Evolutionary conservation across 176 grass and related monocot genomes (phyloP).

Genomic region (Microstegium vimineum): DNA sequence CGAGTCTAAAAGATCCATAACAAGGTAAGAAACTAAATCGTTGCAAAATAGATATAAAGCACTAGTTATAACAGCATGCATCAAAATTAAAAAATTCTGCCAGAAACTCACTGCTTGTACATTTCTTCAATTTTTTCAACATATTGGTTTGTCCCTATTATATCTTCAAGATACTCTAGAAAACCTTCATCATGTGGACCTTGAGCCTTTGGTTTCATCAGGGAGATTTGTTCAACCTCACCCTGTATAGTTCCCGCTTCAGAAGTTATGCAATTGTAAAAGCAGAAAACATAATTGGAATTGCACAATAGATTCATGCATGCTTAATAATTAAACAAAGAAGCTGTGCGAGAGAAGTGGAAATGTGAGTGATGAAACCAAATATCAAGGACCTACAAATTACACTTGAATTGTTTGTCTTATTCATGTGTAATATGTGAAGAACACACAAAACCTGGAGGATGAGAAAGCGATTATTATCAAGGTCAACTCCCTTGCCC

Average conservation of each 20-base stretch:
- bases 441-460: slow-evolving; percentile 63
- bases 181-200: slow-evolving; percentile 95
- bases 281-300: background rate
- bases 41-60: slow-evolving; percentile 23
- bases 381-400: background rate
- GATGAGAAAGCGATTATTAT: slow-evolving; percentile 97
- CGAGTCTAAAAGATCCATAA: slow-evolving; percentile 51
- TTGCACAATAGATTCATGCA: background rate
- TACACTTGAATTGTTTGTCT: background rate
- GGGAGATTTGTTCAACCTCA: slow-evolving; percentile 96
- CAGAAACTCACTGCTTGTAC: slow-evolving; percentile 79
- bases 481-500: slow-evolving; percentile 95
- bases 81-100: background rate
- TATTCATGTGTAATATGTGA: slow-evolving; percentile 25
- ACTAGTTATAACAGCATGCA: background rate
- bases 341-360: background rate
- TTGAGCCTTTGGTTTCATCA: slow-evolving; percentile 98
- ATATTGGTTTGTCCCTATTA: slow-evolving; percentile 90
- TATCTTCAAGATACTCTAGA: slow-evolving; percentile 97
- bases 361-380: background rate
- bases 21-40: slow-evolving; percentile 26
- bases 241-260: slow-evolving; percentile 50
- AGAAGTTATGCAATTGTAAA: slow-evolving; percentile 25
- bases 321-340: slow-evolving; percentile 9
- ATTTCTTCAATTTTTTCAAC: slow-evolving; percentile 97